Evolutionary conservation across 1,284 basidiomycete genomes (phyloP), one percentile per base, ranked within the genome.

Genomic region (Trametes versicolor): DNA sequence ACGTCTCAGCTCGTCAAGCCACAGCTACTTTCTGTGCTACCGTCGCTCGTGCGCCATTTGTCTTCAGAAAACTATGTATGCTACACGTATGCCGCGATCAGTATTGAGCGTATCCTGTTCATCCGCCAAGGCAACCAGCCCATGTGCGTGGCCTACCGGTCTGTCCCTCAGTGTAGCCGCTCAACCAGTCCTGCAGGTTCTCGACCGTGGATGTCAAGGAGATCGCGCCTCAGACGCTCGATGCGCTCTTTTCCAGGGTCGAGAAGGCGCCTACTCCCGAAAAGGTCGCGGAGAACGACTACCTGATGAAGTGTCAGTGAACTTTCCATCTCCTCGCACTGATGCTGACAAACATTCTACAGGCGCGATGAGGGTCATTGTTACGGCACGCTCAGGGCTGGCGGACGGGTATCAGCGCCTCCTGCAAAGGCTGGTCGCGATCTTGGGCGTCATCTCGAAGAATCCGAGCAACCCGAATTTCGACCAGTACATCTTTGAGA

Each of bases 381-480:
- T 98, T 60, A 98, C 95, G 0, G 93, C 95, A 4, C 86, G 94
- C 10, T 89, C 95, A 72, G 85, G 88, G 4, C 83, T 99, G 47
- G 89, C 85, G 0, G 88, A 92, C 0, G 84, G 80, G 2, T 92
- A 91, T 72, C 85, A 90, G 64, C 82, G 80, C n/a, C 85, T 92
- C 12, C 84, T 99, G 2, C 80, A 78, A 49, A 90, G 93, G 23
- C 85, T 99, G 2, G 92, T 96, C 58, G 80, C 79, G 47, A 97
- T 99, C 71, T 83, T 99, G 8, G 89, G 90, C 19, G 86, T 93
- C 65, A 97, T 98, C 71, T 93, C 92, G 69, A 95, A 94, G 81
- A 99, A 99, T 76, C 97, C 98, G 15, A 96, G 93, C 77, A 99
- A 99, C 78, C 97, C 98, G 0, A 91, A 93, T 69, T 99, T 99